A percentile compares a stretch with the other conserved stretches of the same genome.
These are phyloP conservation scores for Acanthamoeba rhysodes DNA, from an alignment of 208 protist genomes.

Conservation along the genomic window DNA sequence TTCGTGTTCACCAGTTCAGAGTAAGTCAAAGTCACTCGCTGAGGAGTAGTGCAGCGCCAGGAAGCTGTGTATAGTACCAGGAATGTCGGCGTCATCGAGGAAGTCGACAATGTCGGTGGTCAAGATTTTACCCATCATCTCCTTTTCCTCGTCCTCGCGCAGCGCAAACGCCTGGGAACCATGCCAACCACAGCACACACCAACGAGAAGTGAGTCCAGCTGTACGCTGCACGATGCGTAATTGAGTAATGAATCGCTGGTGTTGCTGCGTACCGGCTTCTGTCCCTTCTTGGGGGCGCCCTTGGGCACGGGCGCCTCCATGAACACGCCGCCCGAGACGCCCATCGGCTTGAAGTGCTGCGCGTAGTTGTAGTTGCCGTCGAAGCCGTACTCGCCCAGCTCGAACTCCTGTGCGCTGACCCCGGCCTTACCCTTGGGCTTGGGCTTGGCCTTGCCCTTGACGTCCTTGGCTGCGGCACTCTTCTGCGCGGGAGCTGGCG, in stretches of 20 bases:
- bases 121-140: not conserved
- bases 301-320: conserved; percentile 61
- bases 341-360: conserved; percentile 73
- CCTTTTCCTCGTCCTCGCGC: conserved; percentile 43
- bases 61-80: not conserved
- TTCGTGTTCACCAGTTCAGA: not conserved
- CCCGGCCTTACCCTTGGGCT: not conserved
- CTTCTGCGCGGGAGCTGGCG: not conserved
- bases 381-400: conserved; percentile 72
- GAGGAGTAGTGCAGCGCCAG: not conserved
- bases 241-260: no score
- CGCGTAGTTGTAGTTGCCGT: conserved; percentile 50
- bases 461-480: not conserved
- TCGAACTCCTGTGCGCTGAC: conserved; percentile 30
- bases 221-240: no score
- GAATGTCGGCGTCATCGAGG: not conserved
- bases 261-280: not conserved
- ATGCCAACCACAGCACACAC: not conserved
- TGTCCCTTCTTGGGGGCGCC: conserved; percentile 3
- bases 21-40: not conserved
- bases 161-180: conserved; percentile 28
- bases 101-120: conserved; percentile 46
- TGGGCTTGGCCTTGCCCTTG: conserved; percentile 1
- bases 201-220: not conserved
- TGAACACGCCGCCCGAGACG: conserved; percentile 31